Conservation (phyloP, 179 eudicot species). For the Drosera spatulata region DNA sequence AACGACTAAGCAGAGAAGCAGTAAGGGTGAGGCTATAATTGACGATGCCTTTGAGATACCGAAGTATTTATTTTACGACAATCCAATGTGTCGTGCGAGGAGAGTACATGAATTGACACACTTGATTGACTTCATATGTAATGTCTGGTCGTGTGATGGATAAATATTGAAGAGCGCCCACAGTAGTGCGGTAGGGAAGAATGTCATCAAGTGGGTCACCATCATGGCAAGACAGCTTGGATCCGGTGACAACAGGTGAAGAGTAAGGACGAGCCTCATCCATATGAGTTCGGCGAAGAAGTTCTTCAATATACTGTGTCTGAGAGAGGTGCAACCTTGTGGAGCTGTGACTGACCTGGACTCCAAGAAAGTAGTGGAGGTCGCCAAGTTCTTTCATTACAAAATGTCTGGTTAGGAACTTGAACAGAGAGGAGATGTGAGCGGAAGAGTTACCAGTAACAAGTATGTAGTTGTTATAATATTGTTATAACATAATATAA, state of each 20-base stretch:
- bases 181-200: not conserved
- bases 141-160: not conserved
- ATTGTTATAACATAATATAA: too few relatives aligned
- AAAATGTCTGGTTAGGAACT: not conserved
- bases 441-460: too few relatives aligned
- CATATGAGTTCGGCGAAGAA: not conserved
- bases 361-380: not conserved
- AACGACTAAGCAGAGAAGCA: not conserved
- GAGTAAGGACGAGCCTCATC: not conserved
- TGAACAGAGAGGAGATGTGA: too few relatives aligned
- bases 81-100: not conserved
- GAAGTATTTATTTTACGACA: not conserved
- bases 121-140: not conserved
- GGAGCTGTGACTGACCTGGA: not conserved
- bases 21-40: not conserved
- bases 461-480: too few relatives aligned
- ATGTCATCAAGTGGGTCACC: not conserved
- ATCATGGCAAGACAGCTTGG: not conserved
- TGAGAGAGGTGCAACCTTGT: not conserved
- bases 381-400: not conserved
- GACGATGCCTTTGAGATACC: not conserved
- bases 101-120: not conserved
- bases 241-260: not conserved
- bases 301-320: not conserved
- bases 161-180: not conserved